Evolutionary conservation across 495 filamentous ascomycete genomes (phyloP).

Genomic region (Achaetomiella virescens): DNA sequence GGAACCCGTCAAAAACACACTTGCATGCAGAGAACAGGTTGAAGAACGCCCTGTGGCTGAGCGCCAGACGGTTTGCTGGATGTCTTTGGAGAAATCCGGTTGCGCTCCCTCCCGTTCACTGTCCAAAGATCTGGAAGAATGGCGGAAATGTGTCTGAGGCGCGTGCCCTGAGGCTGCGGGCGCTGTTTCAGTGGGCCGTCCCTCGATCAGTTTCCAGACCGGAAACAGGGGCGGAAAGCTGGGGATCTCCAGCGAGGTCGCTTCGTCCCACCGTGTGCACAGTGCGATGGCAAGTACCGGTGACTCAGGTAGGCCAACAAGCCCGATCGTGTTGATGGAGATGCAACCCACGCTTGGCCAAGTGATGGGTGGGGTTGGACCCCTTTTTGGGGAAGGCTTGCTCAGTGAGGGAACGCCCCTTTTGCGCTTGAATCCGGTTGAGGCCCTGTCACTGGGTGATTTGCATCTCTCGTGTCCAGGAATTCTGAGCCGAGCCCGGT

Average conservation of each 20-base stretch:
- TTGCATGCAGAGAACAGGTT: neutral
- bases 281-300: neutral
- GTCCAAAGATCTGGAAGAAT: no score
- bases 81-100: no score
- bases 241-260: neutral
- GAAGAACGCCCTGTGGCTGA: no score
- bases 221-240: neutral
- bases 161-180: no score
- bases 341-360: neutral
- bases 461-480: neutral
- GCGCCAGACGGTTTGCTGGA: no score
- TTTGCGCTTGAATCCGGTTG: slow-evolving; percentile 2
- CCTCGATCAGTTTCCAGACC: neutral
- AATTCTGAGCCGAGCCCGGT: neutral
- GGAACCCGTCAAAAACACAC: neutral
- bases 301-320: neutral
- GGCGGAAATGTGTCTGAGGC: no score
- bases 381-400: neutral
- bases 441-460: slow-evolving; percentile 3
- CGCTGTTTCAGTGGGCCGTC: neutral
- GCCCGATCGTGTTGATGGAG: neutral
- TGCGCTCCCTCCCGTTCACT: no score
- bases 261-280: neutral
- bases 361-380: neutral
- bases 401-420: neutral